Evolutionary conservation across 805 yeast genomes (phyloP).

Genomic region (Blastobotrys robertii): DNA sequence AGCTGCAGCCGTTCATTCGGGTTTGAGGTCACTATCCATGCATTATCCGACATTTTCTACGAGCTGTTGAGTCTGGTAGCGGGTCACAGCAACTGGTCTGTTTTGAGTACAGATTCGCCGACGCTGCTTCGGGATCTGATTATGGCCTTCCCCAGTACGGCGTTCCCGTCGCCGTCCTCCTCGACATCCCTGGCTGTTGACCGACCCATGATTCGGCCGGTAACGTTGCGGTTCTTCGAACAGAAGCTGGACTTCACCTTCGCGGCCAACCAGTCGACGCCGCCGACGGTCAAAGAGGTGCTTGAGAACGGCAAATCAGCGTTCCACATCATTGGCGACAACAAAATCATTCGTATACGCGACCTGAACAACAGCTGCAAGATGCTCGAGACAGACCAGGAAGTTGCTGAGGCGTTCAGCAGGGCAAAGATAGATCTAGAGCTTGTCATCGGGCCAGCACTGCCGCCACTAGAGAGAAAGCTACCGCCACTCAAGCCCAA

Average conservation of each 20-base stretch:
- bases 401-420: conserved; percentile 38
- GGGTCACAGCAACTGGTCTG: not conserved
- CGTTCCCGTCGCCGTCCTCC: not conserved
- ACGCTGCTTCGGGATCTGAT: not conserved
- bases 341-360: conserved; percentile 29
- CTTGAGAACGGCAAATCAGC: conserved; percentile 66
- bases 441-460: conserved; percentile 19
- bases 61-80: conserved; percentile 44
- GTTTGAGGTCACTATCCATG: conserved; percentile 55
- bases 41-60: conserved; percentile 60
- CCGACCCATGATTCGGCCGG: conserved; percentile 16
- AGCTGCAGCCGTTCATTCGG: conserved; percentile 58
- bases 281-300: conserved; percentile 75
- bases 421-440: conserved; percentile 30
- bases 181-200: not conserved
- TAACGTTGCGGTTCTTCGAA: conserved; percentile 24
- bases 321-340: conserved; percentile 42
- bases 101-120: not conserved
- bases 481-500: conserved; percentile 1
- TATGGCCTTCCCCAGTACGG: not conserved
- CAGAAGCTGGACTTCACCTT: conserved; percentile 49
- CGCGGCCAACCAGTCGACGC: conserved; percentile 54
- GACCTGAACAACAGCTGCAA: conserved; percentile 23
- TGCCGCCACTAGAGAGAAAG: not conserved
- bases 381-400: conserved; percentile 36